Evolutionary conservation across 192 early-diverging fungal species (phyloP).

Genomic region (Rhizoclosmatium sp.): DNA sequence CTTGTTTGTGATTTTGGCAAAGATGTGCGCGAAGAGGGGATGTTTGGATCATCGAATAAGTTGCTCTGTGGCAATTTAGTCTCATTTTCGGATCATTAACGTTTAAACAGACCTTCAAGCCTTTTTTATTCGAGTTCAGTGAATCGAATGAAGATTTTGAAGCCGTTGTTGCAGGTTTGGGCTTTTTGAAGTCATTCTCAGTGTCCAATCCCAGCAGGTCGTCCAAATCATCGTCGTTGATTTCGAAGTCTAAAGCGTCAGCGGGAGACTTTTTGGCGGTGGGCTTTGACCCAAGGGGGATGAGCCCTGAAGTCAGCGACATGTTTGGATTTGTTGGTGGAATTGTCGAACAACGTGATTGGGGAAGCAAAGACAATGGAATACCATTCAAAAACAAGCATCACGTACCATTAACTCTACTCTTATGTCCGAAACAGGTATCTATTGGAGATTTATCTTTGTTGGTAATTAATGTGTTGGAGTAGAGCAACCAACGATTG

Average conservation of each 20-base stretch:
- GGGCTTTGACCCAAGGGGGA: not conserved
- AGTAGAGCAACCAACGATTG: not conserved
- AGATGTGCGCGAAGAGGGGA: conserved; percentile 8
- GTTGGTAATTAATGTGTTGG: not conserved
- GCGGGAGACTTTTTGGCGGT: not conserved
- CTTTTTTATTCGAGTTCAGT: not conserved
- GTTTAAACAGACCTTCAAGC: not conserved
- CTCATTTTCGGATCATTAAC: not conserved
- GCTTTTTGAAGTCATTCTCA: not conserved
- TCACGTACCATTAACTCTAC: too few species aligned
- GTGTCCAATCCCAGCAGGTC: conserved; percentile 30
- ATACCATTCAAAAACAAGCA: not conserved
- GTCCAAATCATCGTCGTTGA: conserved; percentile 29
- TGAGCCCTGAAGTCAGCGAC: conserved; percentile 26
- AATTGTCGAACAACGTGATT: not conserved
- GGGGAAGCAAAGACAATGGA: not conserved
- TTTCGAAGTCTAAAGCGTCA: conserved; percentile 18
- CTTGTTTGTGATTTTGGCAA: conserved; percentile 19
- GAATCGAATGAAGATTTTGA: not conserved
- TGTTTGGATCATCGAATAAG: not conserved
- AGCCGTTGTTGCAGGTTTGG: not conserved
- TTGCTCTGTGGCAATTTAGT: not conserved
- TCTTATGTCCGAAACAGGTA: too few species aligned
- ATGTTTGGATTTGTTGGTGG: conserved; percentile 19
- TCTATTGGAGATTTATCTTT: too few species aligned